These are phyloP conservation scores for Phytophthora palmivora DNA, from an alignment of 352 stramenopile genomes.

Conservation along the genomic window DNA sequence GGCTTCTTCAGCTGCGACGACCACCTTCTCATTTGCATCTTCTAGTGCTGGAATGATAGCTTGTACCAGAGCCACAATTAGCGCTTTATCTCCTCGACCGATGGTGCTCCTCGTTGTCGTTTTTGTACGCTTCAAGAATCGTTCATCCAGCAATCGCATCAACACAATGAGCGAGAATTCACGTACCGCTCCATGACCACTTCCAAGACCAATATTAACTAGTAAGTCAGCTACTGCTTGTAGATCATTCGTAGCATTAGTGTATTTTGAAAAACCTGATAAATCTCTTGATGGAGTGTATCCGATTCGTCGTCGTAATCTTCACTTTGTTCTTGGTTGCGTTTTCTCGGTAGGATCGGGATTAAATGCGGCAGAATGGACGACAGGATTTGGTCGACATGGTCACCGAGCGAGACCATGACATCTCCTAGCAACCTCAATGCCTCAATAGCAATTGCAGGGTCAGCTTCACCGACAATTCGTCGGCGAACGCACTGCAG, in stretches of 20 bases:
- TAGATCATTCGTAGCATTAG: constrained; percentile 65
- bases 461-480: constrained; percentile 46
- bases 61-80: constrained; percentile 67
- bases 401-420: constrained; percentile 65
- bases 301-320: constrained; percentile 21
- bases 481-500: constrained; percentile 73
- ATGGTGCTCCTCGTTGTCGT: constrained; percentile 26
- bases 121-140: constrained; percentile 38
- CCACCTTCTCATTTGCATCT: constrained; percentile 60
- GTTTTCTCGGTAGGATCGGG: constrained; percentile 39
- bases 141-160: constrained; percentile 64
- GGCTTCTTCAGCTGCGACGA: constrained; percentile 70
- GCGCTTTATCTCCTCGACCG: constrained; percentile 50
- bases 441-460: constrained; percentile 57
- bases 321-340: constrained; percentile 16
- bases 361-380: constrained; percentile 79
- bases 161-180: constrained; percentile 59
- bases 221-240: constrained; percentile 62
- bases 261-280: constrained; percentile 72
- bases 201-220: constrained; percentile 66
- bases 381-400: constrained; percentile 72
- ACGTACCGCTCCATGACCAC: constrained; percentile 43
- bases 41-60: constrained; percentile 66
- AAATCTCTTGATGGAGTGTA: constrained; percentile 59
- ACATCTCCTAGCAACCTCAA: constrained; percentile 69